Percentiles rank a stretch among this genome's conserved stretches.
Evolutionary conservation across 352 stramenopile species (phyloP).

Genomic region (Phytophthora cryptogea): DNA sequence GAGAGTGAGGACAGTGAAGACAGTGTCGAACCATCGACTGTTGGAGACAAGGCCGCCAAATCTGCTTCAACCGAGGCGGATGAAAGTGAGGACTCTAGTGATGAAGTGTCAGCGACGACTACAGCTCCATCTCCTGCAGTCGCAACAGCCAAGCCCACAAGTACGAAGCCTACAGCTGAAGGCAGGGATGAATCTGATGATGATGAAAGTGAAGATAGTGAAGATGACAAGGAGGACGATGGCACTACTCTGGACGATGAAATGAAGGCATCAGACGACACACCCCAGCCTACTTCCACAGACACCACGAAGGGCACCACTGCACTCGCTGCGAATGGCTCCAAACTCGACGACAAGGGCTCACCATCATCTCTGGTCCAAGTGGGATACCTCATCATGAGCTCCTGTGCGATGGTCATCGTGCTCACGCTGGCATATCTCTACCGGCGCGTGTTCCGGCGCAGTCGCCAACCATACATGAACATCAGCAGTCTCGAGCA

Average conservation of each 20-base stretch:
- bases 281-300: constrained; percentile 10
- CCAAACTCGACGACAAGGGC: constrained; percentile 19
- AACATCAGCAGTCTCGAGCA: constrained; percentile 65
- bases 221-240: constrained; percentile 27
- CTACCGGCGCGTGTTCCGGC: constrained; percentile 74
- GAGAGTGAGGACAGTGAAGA: constrained; percentile 29
- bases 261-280: constrained; percentile 21
- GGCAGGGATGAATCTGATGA: constrained; percentile 4
- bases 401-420: constrained; percentile 64
- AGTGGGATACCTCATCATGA: constrained; percentile 72
- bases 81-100: constrained; percentile 25
- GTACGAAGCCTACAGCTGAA: constrained; percentile 12
- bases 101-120: constrained; percentile 8
- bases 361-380: constrained; percentile 46
- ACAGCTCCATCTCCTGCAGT: constrained; percentile 1
- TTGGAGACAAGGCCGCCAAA: constrained; percentile 8
- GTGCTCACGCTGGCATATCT: constrained; percentile 61
- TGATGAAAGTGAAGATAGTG: constrained; percentile 22
- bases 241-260: constrained; percentile 34
- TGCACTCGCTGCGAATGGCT: constrained; percentile 32
- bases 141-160: constrained; percentile 7
- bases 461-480: constrained; percentile 64
- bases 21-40: constrained; percentile 3
- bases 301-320: constrained; percentile 11
- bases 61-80: constrained; percentile 10